Evolutionary conservation across 495 filamentous ascomycete species (phyloP), one percentile per base, ranked within the genome.

Genomic region (Aspergillus egyptiacus): DNA sequence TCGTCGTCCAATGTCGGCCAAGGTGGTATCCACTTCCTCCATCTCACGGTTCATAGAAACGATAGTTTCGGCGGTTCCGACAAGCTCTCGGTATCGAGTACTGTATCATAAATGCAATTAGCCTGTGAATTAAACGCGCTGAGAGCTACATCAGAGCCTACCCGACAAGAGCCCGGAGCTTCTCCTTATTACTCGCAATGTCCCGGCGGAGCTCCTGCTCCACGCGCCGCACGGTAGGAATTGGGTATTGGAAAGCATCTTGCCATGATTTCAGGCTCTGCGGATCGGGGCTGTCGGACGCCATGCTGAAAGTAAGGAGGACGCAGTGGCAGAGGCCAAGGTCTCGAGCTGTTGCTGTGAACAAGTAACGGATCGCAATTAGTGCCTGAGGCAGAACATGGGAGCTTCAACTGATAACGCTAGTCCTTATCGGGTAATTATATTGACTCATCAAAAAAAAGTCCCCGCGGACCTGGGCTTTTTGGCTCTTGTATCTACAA

Each of bases 1-100:
- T 41, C 80, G 76, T 33, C 76, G 74, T 38, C 88, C 90, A 67
- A 95, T 81, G 37, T 79, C 77, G 14, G 76, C 76, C 46, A 97
- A 67, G 18, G 76, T 77, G 0, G 71, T 65, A 62, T 96, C 89
- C 17, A 89, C 84, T 13, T 75, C 60, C 40, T 84, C 76, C 67
- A 93, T 91, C 52, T 89, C 78, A 9, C 59, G 66, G 35, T 90
- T 83, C 91, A 98, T 96, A 39, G 81, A 75, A 22, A 96, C 82
- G 58, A 98, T 98, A 19, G 82, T 80, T 61, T 96, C 90, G 23
- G 93, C 93, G 0, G 94, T 96, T 37, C 86, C 87, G 15, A 98
- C 81, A 9, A 97, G 80, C 53, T 95, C 88, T 60, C 93, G 82
- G 66, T 98, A 98, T 63, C 87, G 85, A 48, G 79, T 87, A n/a